Evolutionary conservation across 2,329 filamentous ascomycete species (phyloP), one percentile per base, ranked within the genome.

Genomic region (Dothideomycetes sp.): DNA sequence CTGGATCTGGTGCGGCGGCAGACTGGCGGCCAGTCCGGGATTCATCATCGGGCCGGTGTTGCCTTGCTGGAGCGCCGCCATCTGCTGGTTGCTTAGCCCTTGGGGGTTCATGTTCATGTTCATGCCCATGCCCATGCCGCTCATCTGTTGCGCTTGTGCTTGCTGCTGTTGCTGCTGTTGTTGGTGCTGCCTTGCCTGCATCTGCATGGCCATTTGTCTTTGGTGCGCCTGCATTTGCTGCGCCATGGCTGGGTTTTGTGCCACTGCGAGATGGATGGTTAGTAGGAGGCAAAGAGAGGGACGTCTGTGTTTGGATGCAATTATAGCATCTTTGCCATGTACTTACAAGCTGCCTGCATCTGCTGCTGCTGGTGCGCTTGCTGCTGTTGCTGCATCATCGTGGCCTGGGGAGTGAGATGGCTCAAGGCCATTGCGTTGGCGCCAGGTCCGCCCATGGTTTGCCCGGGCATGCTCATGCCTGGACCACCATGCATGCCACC

Each of bases 391-490:
- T 69, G 67, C 49, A 74, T 69, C 58, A 74, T 66, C 44, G 70
- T 73, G 44, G 68, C 67, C 50, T 73, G 70, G 10, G 81, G 79
- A 53, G 70, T 83, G 39, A 87, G 58, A 55, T 88, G 83, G 54
- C 81, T 79, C 51, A 87, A 63, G 14, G 79, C 79, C 61, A 85
- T 81, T 44, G 75, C 72, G 60, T 77, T 81, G 18, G 70, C 72
- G 41, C 65, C 64, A 19, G 55, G 55, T 24, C 57, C 57, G 35
- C 66, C 66, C 43, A 76, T 74, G 39, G 67, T 54, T 33, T 57
- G 54, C 31, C 49, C 52, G 22, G 50, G 49, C 52, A 58, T 55
- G 30, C 49, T 52, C 53, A 58, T 58, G 18, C 51, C 55, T 30
- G 43, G 48, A 19, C 52, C 53, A 29, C 49, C 47, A 35, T 44